Percentiles rank a stretch among this genome's conserved stretches.
phyloP scores from a whole-genome alignment of 2,329 filamentous ascomycete genomes.

The Huntiella abstrusa region DNA sequence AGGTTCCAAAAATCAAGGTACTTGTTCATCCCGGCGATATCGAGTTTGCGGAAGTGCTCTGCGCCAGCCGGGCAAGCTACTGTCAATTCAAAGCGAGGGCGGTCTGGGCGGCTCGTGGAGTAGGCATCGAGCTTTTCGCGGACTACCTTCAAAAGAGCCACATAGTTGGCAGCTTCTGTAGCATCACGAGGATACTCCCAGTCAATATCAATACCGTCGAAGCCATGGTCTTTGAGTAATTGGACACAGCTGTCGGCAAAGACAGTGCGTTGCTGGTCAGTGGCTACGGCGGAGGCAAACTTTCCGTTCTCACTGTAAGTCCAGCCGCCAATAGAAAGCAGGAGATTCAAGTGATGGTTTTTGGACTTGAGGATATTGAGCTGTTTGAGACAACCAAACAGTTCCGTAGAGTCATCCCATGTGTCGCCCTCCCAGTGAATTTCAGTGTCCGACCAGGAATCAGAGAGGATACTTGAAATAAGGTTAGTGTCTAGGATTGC shows the following conservation, averaged over 20 bases:
- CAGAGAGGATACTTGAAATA: constrained; percentile 29
- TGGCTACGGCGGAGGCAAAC: constrained; percentile 57
- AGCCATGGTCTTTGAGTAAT: constrained; percentile 61
- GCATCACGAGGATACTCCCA: constrained; percentile 46
- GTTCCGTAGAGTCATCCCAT: constrained; percentile 54
- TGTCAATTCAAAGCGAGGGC: constrained; percentile 41
- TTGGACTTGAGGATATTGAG: constrained; percentile 64
- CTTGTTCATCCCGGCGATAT: constrained; percentile 44
- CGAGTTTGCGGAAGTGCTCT: constrained; percentile 41
- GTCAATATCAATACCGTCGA: constrained; percentile 52
- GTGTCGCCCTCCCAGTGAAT: constrained; percentile 53
- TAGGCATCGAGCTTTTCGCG: constrained; percentile 41
- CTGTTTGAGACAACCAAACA: constrained; percentile 82
- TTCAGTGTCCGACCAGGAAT: constrained; percentile 48
- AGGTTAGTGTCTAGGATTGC: no score
- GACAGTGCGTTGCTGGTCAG: constrained; percentile 42
- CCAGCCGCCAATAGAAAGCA: constrained; percentile 83
- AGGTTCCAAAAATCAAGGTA: constrained; percentile 59
- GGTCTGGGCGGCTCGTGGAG: constrained; percentile 22
- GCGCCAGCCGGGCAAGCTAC: constrained; percentile 45
- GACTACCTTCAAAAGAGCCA: constrained; percentile 37
- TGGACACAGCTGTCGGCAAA: constrained; percentile 61
- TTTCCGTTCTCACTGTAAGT: constrained; percentile 57
- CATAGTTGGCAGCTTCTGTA: constrained; percentile 36
- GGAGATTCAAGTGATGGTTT: constrained; percentile 67